Conservation (phyloP, 2,329 filamentous ascomycete species). For the Cercospora sesami region DNA sequence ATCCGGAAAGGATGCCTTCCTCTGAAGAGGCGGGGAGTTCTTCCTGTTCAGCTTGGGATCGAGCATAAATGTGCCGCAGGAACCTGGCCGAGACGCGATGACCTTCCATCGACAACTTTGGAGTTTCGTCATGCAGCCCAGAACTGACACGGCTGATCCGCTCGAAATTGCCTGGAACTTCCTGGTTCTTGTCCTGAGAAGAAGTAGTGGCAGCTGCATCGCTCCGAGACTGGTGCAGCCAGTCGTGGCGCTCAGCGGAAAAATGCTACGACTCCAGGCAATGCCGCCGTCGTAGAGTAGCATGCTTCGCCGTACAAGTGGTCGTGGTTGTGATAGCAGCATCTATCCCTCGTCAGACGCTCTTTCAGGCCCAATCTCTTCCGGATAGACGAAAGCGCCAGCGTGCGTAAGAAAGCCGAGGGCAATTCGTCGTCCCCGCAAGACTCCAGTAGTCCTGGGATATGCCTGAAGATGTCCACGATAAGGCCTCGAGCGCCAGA, state of each 20-base stretch:
- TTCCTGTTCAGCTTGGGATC: not conserved
- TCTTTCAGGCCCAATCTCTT: not conserved
- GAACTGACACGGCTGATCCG: no score
- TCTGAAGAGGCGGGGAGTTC: not conserved
- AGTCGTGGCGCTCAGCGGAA: not conserved
- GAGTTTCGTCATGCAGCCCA: no score
- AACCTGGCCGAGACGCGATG: not conserved
- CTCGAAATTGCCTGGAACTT: no score
- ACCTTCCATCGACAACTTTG: not conserved
- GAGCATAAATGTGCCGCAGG: not conserved
- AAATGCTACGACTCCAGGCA: not conserved
- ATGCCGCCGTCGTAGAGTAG: not conserved
- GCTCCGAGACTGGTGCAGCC: not conserved
- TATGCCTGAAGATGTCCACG: not conserved
- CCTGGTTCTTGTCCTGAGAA: not conserved
- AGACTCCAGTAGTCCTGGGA: not conserved
- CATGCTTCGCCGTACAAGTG: not conserved
- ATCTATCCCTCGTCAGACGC: not conserved
- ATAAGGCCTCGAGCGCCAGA: not conserved
- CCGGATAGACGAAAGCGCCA: not conserved
- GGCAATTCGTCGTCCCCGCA: not conserved
- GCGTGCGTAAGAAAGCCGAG: not conserved
- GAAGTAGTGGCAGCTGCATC: not conserved
- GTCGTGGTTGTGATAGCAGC: conserved; percentile 11
- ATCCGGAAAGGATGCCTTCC: not conserved